phyloP scores from a whole-genome alignment of 179 eudicot species.

The Beta macrorhiza region DNA sequence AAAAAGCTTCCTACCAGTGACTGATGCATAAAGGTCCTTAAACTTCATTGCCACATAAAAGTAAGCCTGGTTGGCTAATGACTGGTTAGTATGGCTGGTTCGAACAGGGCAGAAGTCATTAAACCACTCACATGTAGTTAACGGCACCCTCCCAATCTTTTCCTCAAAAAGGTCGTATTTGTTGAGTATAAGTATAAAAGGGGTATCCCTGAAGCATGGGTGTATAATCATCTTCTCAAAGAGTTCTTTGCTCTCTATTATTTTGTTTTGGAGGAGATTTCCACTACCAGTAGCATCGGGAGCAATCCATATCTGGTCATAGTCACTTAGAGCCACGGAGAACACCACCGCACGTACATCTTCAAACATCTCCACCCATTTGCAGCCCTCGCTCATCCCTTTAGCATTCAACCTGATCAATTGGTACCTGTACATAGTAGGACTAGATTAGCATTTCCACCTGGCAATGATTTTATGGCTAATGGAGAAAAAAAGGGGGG shows the following conservation, averaged over 20 bases:
- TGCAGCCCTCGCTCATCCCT: conserved; percentile 90
- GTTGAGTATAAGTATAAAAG: conserved; percentile 74
- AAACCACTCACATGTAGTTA: conserved; percentile 82
- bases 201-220: conserved; percentile 81
- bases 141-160: conserved; percentile 57
- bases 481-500: not conserved
- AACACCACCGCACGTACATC: conserved; percentile 85
- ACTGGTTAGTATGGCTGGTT: conserved; percentile 64
- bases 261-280: conserved; percentile 60
- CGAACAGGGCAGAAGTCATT: conserved; percentile 72
- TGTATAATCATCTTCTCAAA: conserved; percentile 71
- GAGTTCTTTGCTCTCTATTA: conserved; percentile 78
- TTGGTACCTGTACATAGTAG: conserved; percentile 58
- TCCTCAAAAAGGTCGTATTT: conserved; percentile 91
- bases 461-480: not conserved
- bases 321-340: conserved; percentile 83
- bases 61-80: conserved; percentile 90
- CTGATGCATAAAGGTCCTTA: conserved; percentile 79
- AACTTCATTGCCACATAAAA: conserved; percentile 90
- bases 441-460: conserved; percentile 4
- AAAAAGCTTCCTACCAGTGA: conserved; percentile 78
- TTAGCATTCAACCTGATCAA: conserved; percentile 83
- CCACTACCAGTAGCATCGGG: conserved; percentile 43
- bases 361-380: conserved; percentile 99
- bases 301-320: conserved; percentile 62